Evolutionary conservation across 2,329 filamentous ascomycete genomes (phyloP).

Genomic region (Periconia digitata): DNA sequence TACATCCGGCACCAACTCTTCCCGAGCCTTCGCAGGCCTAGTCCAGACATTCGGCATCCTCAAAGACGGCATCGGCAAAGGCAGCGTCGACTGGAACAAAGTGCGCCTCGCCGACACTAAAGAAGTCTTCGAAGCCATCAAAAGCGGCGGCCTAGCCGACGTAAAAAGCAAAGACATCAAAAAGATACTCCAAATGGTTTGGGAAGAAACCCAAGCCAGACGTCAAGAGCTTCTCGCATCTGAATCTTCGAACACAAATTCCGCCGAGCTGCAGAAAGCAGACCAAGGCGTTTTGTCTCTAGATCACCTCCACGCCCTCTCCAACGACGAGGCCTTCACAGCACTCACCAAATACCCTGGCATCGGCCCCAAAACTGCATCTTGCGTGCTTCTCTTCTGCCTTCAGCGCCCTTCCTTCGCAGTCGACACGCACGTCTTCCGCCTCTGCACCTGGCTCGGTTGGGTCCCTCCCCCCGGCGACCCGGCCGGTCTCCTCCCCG

Average conservation of each 20-base stretch:
- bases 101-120: constrained; percentile 61
- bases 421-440: constrained; percentile 68
- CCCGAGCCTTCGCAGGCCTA: constrained; percentile 66
- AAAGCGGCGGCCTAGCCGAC: constrained; percentile 69
- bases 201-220: constrained; percentile 66
- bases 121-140: constrained; percentile 70
- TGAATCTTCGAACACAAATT: constrained; percentile 53
- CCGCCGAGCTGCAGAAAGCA: constrained; percentile 59
- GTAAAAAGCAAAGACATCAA: constrained; percentile 75
- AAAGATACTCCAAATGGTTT: constrained; percentile 70
- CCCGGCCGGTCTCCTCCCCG: constrained; percentile 30
- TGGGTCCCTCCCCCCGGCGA: constrained; percentile 57
- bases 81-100: constrained; percentile 74
- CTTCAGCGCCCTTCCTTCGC: constrained; percentile 65
- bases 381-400: constrained; percentile 66
- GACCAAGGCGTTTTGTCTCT: constrained; percentile 65
- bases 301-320: constrained; percentile 60
- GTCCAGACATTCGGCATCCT: constrained; percentile 65
- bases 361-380: constrained; percentile 67
- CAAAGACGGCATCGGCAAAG: constrained; percentile 64
- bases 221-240: constrained; percentile 49
- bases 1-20: constrained; percentile 63
- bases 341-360: constrained; percentile 62
- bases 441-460: constrained; percentile 62
- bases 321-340: constrained; percentile 59